Evolutionary conservation across 2,329 filamentous ascomycete genomes (phyloP).

Genomic region (Trichophyton equinum): DNA sequence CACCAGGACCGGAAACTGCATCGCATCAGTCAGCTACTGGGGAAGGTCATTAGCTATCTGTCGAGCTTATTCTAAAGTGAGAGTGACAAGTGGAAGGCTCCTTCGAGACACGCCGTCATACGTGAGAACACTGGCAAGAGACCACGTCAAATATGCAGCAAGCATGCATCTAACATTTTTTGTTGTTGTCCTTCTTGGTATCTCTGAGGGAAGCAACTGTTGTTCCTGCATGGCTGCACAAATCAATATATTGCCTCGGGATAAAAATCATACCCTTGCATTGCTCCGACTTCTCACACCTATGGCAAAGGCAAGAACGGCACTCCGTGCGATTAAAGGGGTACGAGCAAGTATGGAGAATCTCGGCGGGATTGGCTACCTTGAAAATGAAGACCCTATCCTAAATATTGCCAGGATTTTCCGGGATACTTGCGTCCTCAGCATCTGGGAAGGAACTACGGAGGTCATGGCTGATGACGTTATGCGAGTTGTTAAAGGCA

Average conservation of each 20-base stretch:
- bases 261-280: slow-evolving; percentile 13
- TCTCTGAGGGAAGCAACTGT: slow-evolving; percentile 20
- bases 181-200: slow-evolving; percentile 24
- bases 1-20: slow-evolving; percentile 38
- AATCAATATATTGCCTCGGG: slow-evolving; percentile 15
- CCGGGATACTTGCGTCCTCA: slow-evolving; percentile 50
- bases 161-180: slow-evolving; percentile 29
- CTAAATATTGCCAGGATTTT: slow-evolving; percentile 55
- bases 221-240: slow-evolving; percentile 10
- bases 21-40: slow-evolving; percentile 27
- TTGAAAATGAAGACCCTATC: slow-evolving; percentile 39
- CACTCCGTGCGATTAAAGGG: slow-evolving; percentile 16
- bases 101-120: slow-evolving; percentile 32
- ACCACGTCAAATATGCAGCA: slow-evolving; percentile 29
- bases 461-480: slow-evolving; percentile 49
- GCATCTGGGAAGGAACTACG: slow-evolving; percentile 61
- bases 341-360: slow-evolving; percentile 22
- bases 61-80: slow-evolving; percentile 30
- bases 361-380: slow-evolving; percentile 22
- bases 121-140: slow-evolving; percentile 26
- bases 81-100: slow-evolving; percentile 26
- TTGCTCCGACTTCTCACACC: slow-evolving; percentile 24
- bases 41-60: slow-evolving; percentile 30
- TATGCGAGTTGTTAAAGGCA: slow-evolving; percentile 31
- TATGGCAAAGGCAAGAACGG: slow-evolving; percentile 23